A percentile compares a stretch with the other conserved stretches of the same genome.
Evolutionary conservation across 495 filamentous ascomycete genomes (phyloP).

Genomic region (Xylaria telfairii): DNA sequence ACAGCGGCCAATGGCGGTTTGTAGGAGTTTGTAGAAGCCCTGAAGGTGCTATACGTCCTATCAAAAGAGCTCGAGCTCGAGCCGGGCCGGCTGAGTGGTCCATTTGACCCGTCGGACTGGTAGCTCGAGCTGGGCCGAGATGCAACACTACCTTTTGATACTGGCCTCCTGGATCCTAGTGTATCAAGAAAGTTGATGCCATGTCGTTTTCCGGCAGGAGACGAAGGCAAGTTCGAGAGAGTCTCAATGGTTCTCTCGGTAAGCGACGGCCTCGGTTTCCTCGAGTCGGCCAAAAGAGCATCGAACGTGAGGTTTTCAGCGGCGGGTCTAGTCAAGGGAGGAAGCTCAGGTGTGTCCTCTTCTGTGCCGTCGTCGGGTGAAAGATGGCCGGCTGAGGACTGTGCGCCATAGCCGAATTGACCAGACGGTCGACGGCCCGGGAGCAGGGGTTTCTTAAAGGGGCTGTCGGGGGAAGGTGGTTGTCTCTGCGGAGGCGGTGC

Average conservation of each 20-base stretch:
- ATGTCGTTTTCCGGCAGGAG: conserved; percentile 49
- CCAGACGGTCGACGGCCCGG: conserved; percentile 34
- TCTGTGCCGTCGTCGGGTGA: conserved; percentile 25
- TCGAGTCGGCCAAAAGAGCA: conserved; percentile 24
- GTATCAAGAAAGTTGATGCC: conserved; percentile 47
- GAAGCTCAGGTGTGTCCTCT: conserved; percentile 33
- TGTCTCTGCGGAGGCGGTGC: conserved; percentile 22
- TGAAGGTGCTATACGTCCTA: conserved; percentile 34
- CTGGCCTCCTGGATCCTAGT: conserved; percentile 29
- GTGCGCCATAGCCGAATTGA: conserved; percentile 30
- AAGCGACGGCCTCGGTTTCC: conserved; percentile 46
- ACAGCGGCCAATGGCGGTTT: conserved; percentile 46
- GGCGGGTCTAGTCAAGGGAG: conserved; percentile 31
- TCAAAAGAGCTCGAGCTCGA: conserved; percentile 48
- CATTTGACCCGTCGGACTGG: conserved; percentile 46
- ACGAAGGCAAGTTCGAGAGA: conserved; percentile 52
- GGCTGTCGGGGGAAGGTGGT: conserved; percentile 24
- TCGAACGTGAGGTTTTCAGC: conserved; percentile 35
- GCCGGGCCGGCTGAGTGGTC: conserved; percentile 45
- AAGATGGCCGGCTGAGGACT: conserved; percentile 18
- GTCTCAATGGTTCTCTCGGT: conserved; percentile 58
- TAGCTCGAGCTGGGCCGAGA: conserved; percentile 54
- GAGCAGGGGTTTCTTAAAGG: conserved; percentile 33
- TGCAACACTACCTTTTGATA: conserved; percentile 45
- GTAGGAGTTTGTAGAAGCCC: conserved; percentile 42